Percentiles rank a stretch among this genome's conserved stretches.
phyloP scores from a whole-genome alignment of 2,329 filamentous ascomycete species.

The Metarhizium guizhouense region DNA sequence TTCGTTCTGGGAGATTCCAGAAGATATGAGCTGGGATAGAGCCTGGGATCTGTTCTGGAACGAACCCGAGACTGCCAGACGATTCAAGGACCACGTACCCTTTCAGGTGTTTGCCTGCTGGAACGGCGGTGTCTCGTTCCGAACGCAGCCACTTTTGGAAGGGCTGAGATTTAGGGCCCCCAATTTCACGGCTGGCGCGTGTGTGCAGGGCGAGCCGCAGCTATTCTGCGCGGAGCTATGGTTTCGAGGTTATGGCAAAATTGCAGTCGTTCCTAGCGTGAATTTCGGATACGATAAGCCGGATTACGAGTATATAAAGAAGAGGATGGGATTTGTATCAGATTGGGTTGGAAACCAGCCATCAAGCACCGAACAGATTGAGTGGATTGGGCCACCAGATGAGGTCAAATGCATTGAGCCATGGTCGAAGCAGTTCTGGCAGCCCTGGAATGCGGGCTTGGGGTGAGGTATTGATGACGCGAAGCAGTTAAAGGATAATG shows the following conservation, averaged over 20 bases:
- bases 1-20: constrained; percentile 43
- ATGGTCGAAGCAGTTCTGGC: constrained; percentile 32
- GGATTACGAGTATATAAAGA: constrained; percentile 26
- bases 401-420: constrained; percentile 38
- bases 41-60: constrained; percentile 46
- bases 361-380: constrained; percentile 13
- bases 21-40: constrained; percentile 37
- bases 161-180: constrained; percentile 18
- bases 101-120: constrained; percentile 54
- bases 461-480: background rate
- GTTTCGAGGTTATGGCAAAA: constrained; percentile 36
- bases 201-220: constrained; percentile 44
- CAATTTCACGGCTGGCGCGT: constrained; percentile 28
- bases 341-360: constrained; percentile 31
- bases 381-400: constrained; percentile 35
- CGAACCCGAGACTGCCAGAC: constrained; percentile 23
- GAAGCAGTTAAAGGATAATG: no score
- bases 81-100: constrained; percentile 28
- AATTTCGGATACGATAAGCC: constrained; percentile 45
- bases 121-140: constrained; percentile 45
- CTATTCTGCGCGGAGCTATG: constrained; percentile 51
- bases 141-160: constrained; percentile 33
- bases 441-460: constrained; percentile 20
- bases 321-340: background rate
- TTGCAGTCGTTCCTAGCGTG: constrained; percentile 46